A percentile compares a stretch with the other conserved stretches of the same genome.
Evolutionary conservation across 352 stramenopile species (phyloP).

Genomic region (Globisporangium ultimum): DNA sequence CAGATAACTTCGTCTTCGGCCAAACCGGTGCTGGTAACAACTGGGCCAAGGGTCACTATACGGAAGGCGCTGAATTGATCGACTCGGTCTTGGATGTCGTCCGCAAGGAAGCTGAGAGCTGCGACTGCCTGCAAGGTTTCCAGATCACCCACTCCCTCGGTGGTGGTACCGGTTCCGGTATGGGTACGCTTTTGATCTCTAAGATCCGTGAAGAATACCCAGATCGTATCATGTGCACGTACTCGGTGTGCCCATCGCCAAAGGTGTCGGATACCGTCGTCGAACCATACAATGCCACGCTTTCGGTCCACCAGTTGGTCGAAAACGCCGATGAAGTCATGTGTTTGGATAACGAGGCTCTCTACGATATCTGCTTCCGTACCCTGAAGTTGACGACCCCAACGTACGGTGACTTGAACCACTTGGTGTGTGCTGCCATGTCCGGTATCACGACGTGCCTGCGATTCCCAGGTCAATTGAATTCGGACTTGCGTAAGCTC

Average conservation of each 20-base stretch:
- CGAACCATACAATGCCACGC: slow-evolving; percentile 99
- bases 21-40: slow-evolving; percentile 98
- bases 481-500: slow-evolving; percentile 98
- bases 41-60: slow-evolving; percentile 99
- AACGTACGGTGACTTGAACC: slow-evolving; percentile 98
- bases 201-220: slow-evolving; percentile 99
- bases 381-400: slow-evolving; percentile 99
- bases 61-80: slow-evolving; percentile 97
- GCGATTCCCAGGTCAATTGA: slow-evolving; percentile 98
- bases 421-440: slow-evolving; percentile 98
- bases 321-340: slow-evolving; percentile 99
- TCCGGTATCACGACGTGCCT: slow-evolving; percentile 98
- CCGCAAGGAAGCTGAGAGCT: slow-evolving; percentile 97
- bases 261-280: slow-evolving; percentile 99
- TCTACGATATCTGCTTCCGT: slow-evolving; percentile 99
- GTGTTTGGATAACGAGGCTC: slow-evolving; percentile 99
- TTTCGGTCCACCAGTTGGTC: slow-evolving; percentile 99
- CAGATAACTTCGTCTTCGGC: slow-evolving; percentile 99
- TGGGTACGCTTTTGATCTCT: slow-evolving; percentile 98
- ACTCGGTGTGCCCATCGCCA: slow-evolving; percentile 98
- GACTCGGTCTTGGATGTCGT: slow-evolving; percentile 98
- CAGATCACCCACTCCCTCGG: slow-evolving; percentile 99
- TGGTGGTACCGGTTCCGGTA: slow-evolving; percentile 98
- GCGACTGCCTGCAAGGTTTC: slow-evolving; percentile 99
- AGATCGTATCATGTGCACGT: slow-evolving; percentile 99